Percentiles rank a stretch among this genome's conserved stretches.
These are phyloP conservation scores for Phymatotrichopsis omnivora DNA, from an alignment of 2,329 filamentous ascomycete species.

Conservation along the genomic window DNA sequence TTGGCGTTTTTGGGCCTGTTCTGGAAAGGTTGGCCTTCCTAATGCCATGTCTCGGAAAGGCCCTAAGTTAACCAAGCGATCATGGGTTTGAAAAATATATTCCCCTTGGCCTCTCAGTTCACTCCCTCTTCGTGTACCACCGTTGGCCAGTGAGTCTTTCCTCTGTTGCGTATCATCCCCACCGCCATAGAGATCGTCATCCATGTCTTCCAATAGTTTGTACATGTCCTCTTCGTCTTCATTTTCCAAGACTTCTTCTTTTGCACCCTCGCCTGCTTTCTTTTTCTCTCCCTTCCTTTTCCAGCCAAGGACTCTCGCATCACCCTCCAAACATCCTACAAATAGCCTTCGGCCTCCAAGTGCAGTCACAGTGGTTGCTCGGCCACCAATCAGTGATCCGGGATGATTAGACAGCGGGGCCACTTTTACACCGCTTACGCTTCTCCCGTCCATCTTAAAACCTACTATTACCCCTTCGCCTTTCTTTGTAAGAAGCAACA, in stretches of 20 bases:
- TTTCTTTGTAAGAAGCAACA: slow-evolving; percentile 69
- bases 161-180: slow-evolving; percentile 38
- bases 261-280: slow-evolving; percentile 50
- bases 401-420: slow-evolving; percentile 51
- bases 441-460: slow-evolving; percentile 82
- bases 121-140: slow-evolving; percentile 32
- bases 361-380: slow-evolving; percentile 56
- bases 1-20: slow-evolving; percentile 41
- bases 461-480: slow-evolving; percentile 65
- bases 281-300: slow-evolving; percentile 36
- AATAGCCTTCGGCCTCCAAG: slow-evolving; percentile 65
- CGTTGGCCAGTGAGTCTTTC: slow-evolving; percentile 32
- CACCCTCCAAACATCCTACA: slow-evolving; percentile 70
- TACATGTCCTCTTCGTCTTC: slow-evolving; percentile 47
- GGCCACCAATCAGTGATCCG: slow-evolving; percentile 53
- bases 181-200: slow-evolving; percentile 56
- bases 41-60: slow-evolving; percentile 67
- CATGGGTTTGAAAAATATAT: slow-evolving; percentile 65
- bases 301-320: slow-evolving; percentile 76
- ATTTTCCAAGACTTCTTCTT: slow-evolving; percentile 53
- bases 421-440: slow-evolving; percentile 76
- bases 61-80: slow-evolving; percentile 65
- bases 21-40: slow-evolving; percentile 45
- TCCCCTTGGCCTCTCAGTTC: slow-evolving; percentile 45
- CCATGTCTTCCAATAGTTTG: slow-evolving; percentile 41